Conservation (phyloP, 495 filamentous ascomycete genomes). For the Collariella sp. region DNA sequence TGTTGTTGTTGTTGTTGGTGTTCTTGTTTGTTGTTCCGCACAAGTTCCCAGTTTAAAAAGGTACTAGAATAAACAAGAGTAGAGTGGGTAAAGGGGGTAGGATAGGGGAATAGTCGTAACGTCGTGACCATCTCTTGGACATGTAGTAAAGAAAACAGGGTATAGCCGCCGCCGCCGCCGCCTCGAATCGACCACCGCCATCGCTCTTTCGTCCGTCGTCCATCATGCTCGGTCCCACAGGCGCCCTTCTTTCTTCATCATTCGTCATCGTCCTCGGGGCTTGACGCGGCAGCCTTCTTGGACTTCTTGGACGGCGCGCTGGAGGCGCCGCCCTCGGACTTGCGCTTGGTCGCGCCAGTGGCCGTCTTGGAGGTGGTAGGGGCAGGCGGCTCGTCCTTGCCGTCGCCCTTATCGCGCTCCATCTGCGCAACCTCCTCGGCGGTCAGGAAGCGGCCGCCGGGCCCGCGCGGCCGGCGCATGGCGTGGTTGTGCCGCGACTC, state of each 20-base stretch:
- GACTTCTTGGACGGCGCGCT: slow-evolving; percentile 46
- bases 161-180: slow-evolving; percentile 11
- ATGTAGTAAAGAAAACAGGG: slow-evolving; percentile 20
- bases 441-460: slow-evolving; percentile 94
- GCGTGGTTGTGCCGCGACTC: slow-evolving; percentile 99
- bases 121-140: slow-evolving; percentile 22
- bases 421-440: slow-evolving; percentile 95
- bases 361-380: slow-evolving; percentile 27
- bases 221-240: slow-evolving; percentile 30
- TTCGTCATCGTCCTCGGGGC: slow-evolving; percentile 41
- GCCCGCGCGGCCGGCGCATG: slow-evolving; percentile 90
- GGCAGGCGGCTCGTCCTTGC: neutral
- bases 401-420: slow-evolving; percentile 51
- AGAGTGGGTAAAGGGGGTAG: slow-evolving; percentile 13
- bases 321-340: slow-evolving; percentile 34
- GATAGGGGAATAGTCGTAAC: slow-evolving; percentile 22
- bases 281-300: slow-evolving; percentile 37
- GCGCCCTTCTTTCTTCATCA: slow-evolving; percentile 14
- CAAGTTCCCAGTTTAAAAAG: slow-evolving; percentile 10
- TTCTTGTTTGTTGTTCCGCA: slow-evolving; percentile 8
- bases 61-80: slow-evolving; percentile 20
- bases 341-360: slow-evolving; percentile 36
- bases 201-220: slow-evolving; percentile 7
- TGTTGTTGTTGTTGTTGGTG: too few species aligned
- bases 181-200: neutral